A percentile compares a stretch with the other conserved stretches of the same genome.
Evolutionary conservation across 73 alveolate species (phyloP).

Genomic region (Stentor roeselii): DNA sequence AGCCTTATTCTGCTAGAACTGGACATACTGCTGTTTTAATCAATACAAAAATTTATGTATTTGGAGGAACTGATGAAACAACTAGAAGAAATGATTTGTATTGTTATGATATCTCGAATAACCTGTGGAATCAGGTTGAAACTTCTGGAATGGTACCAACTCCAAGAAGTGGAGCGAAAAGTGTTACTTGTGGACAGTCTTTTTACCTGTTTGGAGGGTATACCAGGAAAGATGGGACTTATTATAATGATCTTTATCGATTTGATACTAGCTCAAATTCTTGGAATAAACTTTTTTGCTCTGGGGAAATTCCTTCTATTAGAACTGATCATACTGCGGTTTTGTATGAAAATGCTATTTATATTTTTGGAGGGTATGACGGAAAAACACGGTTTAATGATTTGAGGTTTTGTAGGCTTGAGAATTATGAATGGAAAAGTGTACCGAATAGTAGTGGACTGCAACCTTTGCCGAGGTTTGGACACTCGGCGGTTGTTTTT

Average conservation of each 20-base stretch:
- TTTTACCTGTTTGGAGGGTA: slow-evolving; percentile 84
- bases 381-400: slow-evolving; percentile 52
- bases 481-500: slow-evolving; percentile 79
- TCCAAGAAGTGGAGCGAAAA: slow-evolving; percentile 61
- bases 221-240: slow-evolving; percentile 74
- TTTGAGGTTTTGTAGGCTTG: slow-evolving; percentile 31
- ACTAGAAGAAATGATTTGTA: slow-evolving; percentile 55
- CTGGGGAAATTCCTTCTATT: slow-evolving; percentile 43
- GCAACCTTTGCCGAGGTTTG: slow-evolving; percentile 71
- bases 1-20: slow-evolving; percentile 55
- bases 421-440: slow-evolving; percentile 34
- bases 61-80: slow-evolving; percentile 77
- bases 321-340: slow-evolving; percentile 82
- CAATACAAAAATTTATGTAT: slow-evolving; percentile 48
- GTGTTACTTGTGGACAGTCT: slow-evolving; percentile 36
- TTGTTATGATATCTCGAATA: slow-evolving; percentile 33
- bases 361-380: slow-evolving; percentile 58
- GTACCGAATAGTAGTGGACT: not conserved
- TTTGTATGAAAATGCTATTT: slow-evolving; percentile 43
- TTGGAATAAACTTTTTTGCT: slow-evolving; percentile 45
- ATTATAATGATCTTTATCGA: slow-evolving; percentile 47
- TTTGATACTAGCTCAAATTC: slow-evolving; percentile 37
- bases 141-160: slow-evolving; percentile 39
- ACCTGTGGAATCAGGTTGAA: slow-evolving; percentile 40
- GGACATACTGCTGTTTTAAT: slow-evolving; percentile 63